These are phyloP conservation scores for Earliella scabrosa DNA, from an alignment of 1,284 basidiomycete species.

Conservation along the genomic window DNA sequence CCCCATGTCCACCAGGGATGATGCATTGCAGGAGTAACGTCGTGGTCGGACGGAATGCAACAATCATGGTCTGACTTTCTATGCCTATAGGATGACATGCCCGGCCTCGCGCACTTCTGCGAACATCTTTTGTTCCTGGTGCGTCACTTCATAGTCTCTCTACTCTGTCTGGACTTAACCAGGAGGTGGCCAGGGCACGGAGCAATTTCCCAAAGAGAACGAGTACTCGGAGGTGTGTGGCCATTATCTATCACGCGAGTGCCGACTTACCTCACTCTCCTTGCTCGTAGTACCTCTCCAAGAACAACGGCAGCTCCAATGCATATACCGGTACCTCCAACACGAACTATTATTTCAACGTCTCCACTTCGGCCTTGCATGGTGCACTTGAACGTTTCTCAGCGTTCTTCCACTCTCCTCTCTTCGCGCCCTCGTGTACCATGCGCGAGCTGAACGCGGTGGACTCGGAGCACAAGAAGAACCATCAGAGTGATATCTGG, in stretches of 20 bases:
- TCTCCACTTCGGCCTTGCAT: conserved; percentile 83
- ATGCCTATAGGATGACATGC: conserved; percentile 72
- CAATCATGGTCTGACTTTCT: neutral
- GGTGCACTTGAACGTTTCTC: conserved; percentile 92
- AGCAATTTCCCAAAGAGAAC: conserved; percentile 88
- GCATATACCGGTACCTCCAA: conserved; percentile 94
- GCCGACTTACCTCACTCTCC: neutral
- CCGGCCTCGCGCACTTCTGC: conserved; percentile 90
- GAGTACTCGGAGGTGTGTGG: conserved; percentile 84
- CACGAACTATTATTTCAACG: conserved; percentile 95
- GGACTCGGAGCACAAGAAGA: conserved; percentile 98
- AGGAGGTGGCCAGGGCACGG: too few relatives aligned
- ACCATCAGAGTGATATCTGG: conserved; percentile 94
- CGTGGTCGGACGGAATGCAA: neutral
- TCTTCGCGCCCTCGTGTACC: conserved; percentile 92
- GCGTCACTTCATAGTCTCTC: neutral
- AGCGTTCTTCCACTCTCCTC: conserved; percentile 92
- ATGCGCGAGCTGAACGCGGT: conserved; percentile 96
- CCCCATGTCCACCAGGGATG: neutral
- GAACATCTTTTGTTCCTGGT: conserved; percentile 98
- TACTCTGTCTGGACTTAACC: neutral
- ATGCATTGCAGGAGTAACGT: too few relatives aligned
- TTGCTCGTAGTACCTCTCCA: conserved; percentile 76
- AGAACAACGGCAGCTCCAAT: conserved; percentile 92
- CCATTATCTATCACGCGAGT: neutral